Percentiles rank a stretch among this genome's conserved stretches.
These are phyloP conservation scores for Striga asiatica DNA, from an alignment of 257 asterid genomes.

Conservation along the genomic window DNA sequence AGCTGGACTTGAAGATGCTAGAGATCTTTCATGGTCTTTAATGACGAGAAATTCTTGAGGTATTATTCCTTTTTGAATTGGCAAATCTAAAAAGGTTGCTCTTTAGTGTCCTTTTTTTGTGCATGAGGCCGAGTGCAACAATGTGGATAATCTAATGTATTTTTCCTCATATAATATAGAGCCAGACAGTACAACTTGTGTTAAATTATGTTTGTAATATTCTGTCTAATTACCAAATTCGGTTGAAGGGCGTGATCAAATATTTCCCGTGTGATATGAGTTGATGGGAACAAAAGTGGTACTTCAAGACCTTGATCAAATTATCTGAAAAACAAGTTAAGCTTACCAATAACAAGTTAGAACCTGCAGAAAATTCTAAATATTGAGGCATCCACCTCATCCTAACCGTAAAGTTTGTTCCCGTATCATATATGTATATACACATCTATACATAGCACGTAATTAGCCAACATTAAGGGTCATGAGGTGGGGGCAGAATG, in stretches of 20 bases:
- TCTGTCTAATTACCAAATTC: not conserved
- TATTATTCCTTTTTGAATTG: constrained; percentile 6
- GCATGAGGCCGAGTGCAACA: not conserved
- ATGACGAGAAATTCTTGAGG: not conserved
- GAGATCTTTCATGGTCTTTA: not conserved
- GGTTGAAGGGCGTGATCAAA: not conserved
- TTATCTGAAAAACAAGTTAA: too few relatives aligned
- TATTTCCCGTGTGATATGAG: too few relatives aligned
- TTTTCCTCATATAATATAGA: not conserved
- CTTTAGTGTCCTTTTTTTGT: not conserved
- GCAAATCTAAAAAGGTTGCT: constrained; percentile 8
- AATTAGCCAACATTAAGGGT: not conserved
- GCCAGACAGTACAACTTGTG: not conserved
- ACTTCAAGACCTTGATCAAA: too few relatives aligned
- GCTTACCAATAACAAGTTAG: too few relatives aligned
- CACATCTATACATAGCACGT: not conserved
- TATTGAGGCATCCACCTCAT: too few relatives aligned
- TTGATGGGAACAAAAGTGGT: too few relatives aligned
- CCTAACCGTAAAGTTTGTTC: not conserved
- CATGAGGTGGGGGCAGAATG: not conserved
- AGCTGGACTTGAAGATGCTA: constrained; percentile 6
- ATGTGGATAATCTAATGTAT: not conserved
- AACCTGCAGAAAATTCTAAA: too few relatives aligned
- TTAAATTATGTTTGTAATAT: not conserved
- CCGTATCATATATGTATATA: not conserved